Conservation (phyloP, 2,329 filamentous ascomycete species). For the Anthostomella pinea region DNA sequence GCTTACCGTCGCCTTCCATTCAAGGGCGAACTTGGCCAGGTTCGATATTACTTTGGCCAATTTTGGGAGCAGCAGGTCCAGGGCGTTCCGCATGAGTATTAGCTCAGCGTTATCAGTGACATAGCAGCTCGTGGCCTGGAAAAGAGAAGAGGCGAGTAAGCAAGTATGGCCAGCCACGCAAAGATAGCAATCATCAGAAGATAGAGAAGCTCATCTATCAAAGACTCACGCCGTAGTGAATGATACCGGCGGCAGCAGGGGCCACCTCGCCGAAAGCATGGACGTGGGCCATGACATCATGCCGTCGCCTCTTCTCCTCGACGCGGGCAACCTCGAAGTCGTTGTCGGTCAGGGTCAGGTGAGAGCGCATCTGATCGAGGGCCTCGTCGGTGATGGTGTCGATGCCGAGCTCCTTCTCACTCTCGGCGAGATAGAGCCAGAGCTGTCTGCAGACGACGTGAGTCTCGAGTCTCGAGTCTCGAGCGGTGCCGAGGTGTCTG, state of each 20-base stretch:
- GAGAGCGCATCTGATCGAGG: constrained; percentile 70
- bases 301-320: constrained; percentile 71
- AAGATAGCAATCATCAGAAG: no score
- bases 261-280: constrained; percentile 66
- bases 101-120: constrained; percentile 72
- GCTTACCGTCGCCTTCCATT: constrained; percentile 54
- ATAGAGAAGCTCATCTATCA: constrained; percentile 5
- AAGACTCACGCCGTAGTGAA: constrained; percentile 69
- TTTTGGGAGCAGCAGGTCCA: constrained; percentile 75
- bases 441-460: constrained; percentile 76
- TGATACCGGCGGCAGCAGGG: constrained; percentile 61
- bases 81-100: constrained; percentile 70
- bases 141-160: not conserved
- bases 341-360: constrained; percentile 71
- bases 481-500: no score
- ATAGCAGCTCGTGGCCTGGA: constrained; percentile 41
- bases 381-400: constrained; percentile 68
- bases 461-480: no score
- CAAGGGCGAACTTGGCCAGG: constrained; percentile 66
- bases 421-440: constrained; percentile 82
- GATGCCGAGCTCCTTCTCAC: constrained; percentile 77
- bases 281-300: constrained; percentile 68
- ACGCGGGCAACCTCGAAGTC: constrained; percentile 72
- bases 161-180: not conserved
- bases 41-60: constrained; percentile 76